These are phyloP conservation scores for Chalara sp. DNA, from an alignment of 2,329 filamentous ascomycete species.

Conservation along the genomic window DNA sequence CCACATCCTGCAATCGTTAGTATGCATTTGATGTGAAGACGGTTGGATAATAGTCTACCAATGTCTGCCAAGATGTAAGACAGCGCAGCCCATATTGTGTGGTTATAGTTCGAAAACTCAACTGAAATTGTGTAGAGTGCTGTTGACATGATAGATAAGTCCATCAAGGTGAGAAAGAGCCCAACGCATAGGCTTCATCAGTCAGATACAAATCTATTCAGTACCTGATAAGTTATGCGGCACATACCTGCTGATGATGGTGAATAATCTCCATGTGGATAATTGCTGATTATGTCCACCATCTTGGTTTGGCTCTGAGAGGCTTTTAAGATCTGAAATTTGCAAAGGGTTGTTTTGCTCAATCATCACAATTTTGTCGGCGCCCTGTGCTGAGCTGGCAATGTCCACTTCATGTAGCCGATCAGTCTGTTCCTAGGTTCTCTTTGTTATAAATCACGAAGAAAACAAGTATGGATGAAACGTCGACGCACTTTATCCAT, in stretches of 20 bases:
- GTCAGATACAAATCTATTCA: neutral
- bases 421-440: no score
- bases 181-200: conserved; percentile 39
- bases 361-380: no score
- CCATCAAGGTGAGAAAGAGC: conserved; percentile 53
- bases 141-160: conserved; percentile 54
- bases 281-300: neutral
- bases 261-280: neutral
- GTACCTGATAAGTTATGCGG: neutral
- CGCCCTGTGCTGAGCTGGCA: no score
- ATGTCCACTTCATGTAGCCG: no score
- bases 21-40: neutral
- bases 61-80: conserved; percentile 37
- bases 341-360: no score
- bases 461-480: no score
- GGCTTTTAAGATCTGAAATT: no score
- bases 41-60: neutral
- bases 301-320: no score
- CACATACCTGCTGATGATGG: neutral
- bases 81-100: conserved; percentile 48
- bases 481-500: no score
- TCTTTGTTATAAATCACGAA: no score
- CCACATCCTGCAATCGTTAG: neutral
- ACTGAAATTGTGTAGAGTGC: conserved; percentile 46
- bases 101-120: conserved; percentile 40